These are phyloP conservation scores for Saccharomycopsis crataegensis DNA, from an alignment of 1,139 yeast genomes.

Conservation along the genomic window DNA sequence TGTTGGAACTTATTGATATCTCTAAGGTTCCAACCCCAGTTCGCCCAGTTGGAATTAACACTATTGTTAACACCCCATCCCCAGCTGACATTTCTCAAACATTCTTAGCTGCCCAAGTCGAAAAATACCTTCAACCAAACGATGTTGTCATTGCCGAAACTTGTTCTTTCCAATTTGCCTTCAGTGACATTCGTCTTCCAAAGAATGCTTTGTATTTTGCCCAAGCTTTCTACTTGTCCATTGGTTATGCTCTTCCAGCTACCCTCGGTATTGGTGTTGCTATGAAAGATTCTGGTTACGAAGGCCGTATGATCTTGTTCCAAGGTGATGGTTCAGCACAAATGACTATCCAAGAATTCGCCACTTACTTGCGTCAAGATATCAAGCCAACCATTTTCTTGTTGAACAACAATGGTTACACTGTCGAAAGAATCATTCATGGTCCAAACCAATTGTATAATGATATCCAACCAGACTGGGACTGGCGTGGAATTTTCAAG, in stretches of 20 bases:
- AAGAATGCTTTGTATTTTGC: slow-evolving; percentile 42
- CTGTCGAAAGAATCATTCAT: slow-evolving; percentile 76
- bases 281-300: slow-evolving; percentile 41
- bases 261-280: slow-evolving; percentile 75
- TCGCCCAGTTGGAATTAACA: slow-evolving; percentile 9
- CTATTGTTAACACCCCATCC: slow-evolving; percentile 22
- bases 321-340: slow-evolving; percentile 93
- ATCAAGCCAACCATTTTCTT: slow-evolving; percentile 59
- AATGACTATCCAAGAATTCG: slow-evolving; percentile 79
- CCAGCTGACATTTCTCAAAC: slow-evolving; percentile 25
- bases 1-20: slow-evolving; percentile 31
- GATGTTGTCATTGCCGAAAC: slow-evolving; percentile 71
- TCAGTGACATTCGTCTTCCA: slow-evolving; percentile 58
- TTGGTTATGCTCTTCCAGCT: slow-evolving; percentile 83
- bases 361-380: slow-evolving; percentile 55
- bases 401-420: slow-evolving; percentile 78
- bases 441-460: slow-evolving; percentile 74
- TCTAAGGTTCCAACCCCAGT: slow-evolving; percentile 27
- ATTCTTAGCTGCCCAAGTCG: slow-evolving; percentile 23
- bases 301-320: slow-evolving; percentile 55
- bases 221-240: slow-evolving; percentile 72
- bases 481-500: slow-evolving; percentile 60
- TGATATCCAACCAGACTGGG: slow-evolving; percentile 73
- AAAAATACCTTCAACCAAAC: slow-evolving; percentile 41
- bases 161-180: slow-evolving; percentile 68